Evolutionary conservation across 2,329 filamentous ascomycete genomes (phyloP).

Genomic region (Nigrospora sphaerica): DNA sequence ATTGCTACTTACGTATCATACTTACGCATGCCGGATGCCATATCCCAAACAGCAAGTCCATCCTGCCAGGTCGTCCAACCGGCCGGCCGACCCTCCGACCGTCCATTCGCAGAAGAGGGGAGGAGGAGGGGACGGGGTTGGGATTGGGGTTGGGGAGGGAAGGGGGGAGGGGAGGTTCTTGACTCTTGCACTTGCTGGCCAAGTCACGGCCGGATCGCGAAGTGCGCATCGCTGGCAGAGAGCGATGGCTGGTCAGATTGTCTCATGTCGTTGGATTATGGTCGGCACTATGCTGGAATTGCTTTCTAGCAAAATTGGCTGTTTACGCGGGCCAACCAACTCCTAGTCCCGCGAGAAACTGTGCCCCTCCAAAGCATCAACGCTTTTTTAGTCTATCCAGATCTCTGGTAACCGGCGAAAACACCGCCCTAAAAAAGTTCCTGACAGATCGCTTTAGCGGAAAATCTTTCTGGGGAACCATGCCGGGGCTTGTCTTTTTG

Average conservation of each 20-base stretch:
- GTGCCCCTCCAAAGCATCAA: slow-evolving; percentile 19
- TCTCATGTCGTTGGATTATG: slow-evolving; percentile 2
- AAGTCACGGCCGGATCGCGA: too few species aligned
- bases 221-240: too few species aligned
- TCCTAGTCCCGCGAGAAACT: slow-evolving; percentile 8
- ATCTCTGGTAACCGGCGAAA: slow-evolving; percentile 16
- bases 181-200: too few species aligned
- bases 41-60: too few species aligned
- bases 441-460: slow-evolving; percentile 26
- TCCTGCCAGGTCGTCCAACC: too few species aligned
- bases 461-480: slow-evolving; percentile 27
- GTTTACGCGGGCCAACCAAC: slow-evolving; percentile 1
- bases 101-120: too few species aligned
- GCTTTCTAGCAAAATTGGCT: not conserved
- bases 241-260: not conserved
- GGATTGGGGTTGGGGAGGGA: too few species aligned
- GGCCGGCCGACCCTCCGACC: too few species aligned
- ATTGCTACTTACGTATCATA: too few species aligned
- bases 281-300: not conserved
- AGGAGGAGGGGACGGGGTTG: too few species aligned
- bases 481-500: slow-evolving; percentile 3
- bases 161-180: too few species aligned
- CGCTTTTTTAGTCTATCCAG: slow-evolving; percentile 27
- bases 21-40: too few species aligned
- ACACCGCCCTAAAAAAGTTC: slow-evolving; percentile 22